phyloP scores from a whole-genome alignment of 2,329 filamentous ascomycete genomes.

The Kalmusia sp. region DNA sequence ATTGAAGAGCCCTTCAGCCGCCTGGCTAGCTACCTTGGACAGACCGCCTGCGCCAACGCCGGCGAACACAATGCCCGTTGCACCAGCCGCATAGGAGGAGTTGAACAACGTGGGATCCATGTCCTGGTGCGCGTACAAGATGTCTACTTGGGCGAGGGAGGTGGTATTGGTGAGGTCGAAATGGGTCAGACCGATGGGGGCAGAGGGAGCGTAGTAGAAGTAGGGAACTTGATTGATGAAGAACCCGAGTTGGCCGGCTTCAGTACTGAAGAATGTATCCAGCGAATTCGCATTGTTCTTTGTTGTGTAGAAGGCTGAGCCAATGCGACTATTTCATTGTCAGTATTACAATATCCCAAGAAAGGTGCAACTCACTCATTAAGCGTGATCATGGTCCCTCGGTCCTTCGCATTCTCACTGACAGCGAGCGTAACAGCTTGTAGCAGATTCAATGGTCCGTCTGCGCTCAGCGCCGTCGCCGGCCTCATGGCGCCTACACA shows the following conservation, averaged over 20 bases:
- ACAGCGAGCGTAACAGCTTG: conserved; percentile 65
- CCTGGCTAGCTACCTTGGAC: conserved; percentile 28
- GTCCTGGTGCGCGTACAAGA: conserved; percentile 64
- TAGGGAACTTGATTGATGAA: conserved; percentile 65
- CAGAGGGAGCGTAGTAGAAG: conserved; percentile 64
- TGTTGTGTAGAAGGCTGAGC: conserved; percentile 63
- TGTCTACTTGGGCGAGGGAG: conserved; percentile 63
- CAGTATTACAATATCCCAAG: neutral
- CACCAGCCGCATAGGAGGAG: conserved; percentile 58
- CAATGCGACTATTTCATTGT: conserved; percentile 53
- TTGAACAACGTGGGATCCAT: conserved; percentile 57
- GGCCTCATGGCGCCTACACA: conserved; percentile 70
- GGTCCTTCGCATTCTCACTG: conserved; percentile 52
- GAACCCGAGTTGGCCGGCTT: conserved; percentile 62
- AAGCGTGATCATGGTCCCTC: conserved; percentile 66
- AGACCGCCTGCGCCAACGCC: conserved; percentile 63
- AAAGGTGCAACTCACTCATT: conserved; percentile 56
- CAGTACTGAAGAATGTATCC: conserved; percentile 67
- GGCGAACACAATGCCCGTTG: conserved; percentile 63
- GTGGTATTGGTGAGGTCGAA: conserved; percentile 48
- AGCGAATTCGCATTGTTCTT: conserved; percentile 70
- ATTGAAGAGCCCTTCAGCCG: conserved; percentile 54
- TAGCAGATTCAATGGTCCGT: conserved; percentile 68
- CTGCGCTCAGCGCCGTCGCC: conserved; percentile 67
- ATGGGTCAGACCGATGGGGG: conserved; percentile 53